Percentiles rank a stretch among this genome's conserved stretches.
These are phyloP conservation scores for Vaucheria bursata DNA, from an alignment of 352 stramenopile genomes.

Conservation along the genomic window DNA sequence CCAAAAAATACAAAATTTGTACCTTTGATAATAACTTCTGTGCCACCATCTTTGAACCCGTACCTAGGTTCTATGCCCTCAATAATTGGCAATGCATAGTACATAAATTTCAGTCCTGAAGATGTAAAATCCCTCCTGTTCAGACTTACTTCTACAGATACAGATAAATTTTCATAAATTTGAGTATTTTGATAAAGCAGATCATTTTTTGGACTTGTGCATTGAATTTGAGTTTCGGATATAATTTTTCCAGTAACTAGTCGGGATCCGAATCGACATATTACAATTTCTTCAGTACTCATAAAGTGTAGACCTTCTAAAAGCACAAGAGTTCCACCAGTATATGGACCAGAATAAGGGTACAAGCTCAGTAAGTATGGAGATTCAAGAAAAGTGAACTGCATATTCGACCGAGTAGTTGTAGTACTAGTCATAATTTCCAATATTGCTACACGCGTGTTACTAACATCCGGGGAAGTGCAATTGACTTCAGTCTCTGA, in stretches of 20 bases:
- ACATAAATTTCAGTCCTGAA: slow-evolving; percentile 50
- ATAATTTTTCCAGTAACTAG: too few species aligned
- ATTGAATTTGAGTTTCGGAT: too few species aligned
- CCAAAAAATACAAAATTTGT: slow-evolving; percentile 18
- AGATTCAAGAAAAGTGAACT: too few species aligned
- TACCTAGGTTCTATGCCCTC: slow-evolving; percentile 11
- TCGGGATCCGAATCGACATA: slow-evolving; percentile 29
- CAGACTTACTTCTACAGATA: slow-evolving; percentile 53
- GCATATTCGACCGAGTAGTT: too few species aligned
- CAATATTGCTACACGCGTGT: too few species aligned
- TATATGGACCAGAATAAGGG: slow-evolving; percentile 9
- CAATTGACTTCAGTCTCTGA: not conserved
- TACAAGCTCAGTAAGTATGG: slow-evolving; percentile 14
- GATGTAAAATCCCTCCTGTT: slow-evolving; percentile 72
- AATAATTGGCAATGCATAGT: slow-evolving; percentile 11
- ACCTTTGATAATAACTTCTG: slow-evolving; percentile 25
- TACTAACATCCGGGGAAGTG: not conserved
- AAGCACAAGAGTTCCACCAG: slow-evolving; percentile 28
- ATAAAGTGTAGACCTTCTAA: slow-evolving; percentile 26
- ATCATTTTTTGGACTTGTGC: too few species aligned
- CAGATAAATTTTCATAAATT: too few species aligned
- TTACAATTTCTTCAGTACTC: slow-evolving; percentile 10
- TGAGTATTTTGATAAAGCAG: too few species aligned
- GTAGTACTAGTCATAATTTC: too few species aligned
- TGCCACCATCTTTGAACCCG: slow-evolving; percentile 43